These are phyloP conservation scores for Prunus mongolica DNA, from an alignment of 306 rosid species.

Conservation along the genomic window DNA sequence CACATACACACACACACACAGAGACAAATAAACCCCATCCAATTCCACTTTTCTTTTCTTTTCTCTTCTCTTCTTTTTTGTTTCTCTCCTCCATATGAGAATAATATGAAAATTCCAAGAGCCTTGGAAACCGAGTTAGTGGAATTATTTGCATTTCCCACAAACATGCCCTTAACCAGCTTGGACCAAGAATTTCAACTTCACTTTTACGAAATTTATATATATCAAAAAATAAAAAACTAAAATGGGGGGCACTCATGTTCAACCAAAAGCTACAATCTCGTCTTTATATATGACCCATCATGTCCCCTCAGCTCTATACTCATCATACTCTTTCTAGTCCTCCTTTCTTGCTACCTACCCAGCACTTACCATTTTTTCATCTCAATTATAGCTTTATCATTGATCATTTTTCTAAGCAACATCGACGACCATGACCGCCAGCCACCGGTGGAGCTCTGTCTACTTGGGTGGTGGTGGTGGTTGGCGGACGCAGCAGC, in stretches of 20 bases:
- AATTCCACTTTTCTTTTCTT: constrained; percentile 13
- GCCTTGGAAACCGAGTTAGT: constrained; percentile 93
- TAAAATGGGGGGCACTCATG: constrained; percentile 3
- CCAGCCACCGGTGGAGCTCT: not conserved
- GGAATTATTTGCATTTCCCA: constrained; percentile 83
- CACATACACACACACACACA: constrained; percentile 22
- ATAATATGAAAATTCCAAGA: constrained; percentile 69
- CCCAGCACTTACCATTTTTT: constrained; percentile 10
- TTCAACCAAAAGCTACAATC: constrained; percentile 46
- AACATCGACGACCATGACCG: constrained; percentile 22
- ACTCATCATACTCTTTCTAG: constrained; percentile 31
- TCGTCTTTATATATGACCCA: constrained; percentile 80
- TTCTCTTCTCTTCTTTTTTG: not conserved
- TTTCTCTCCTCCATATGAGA: constrained; percentile 23
- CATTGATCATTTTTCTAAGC: constrained; percentile 5
- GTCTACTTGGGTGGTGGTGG: not conserved
- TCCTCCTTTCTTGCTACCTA: not conserved
- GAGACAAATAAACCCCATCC: constrained; percentile 54
- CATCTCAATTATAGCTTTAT: constrained; percentile 9
- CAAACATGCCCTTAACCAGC: constrained; percentile 69
- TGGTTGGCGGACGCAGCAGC: constrained; percentile 11
- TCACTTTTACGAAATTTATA: constrained; percentile 21
- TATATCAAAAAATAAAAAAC: not conserved
- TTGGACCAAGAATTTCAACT: constrained; percentile 61
- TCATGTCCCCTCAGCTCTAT: constrained; percentile 47